Evolutionary conservation across 768 basidiomycete species (phyloP).

Genomic region (Dacryopinax primogenitus): DNA sequence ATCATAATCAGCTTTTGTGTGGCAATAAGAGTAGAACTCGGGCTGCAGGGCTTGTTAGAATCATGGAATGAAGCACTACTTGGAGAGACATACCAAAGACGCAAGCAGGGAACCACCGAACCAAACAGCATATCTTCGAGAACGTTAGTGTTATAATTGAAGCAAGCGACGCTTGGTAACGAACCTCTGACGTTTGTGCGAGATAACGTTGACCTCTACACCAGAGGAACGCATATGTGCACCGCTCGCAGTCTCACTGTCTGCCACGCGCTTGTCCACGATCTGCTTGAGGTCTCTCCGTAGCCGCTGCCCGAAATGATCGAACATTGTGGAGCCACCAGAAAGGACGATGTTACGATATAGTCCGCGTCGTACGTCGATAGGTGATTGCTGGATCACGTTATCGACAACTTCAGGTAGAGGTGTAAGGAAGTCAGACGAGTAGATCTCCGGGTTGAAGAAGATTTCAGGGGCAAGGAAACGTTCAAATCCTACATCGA

Average conservation of each 20-base stretch:
- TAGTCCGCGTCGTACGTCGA: slow-evolving; percentile 89
- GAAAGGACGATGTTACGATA: slow-evolving; percentile 97
- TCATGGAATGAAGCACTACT: background rate
- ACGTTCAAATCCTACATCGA: slow-evolving; percentile 96
- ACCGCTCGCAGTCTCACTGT: slow-evolving; percentile 60
- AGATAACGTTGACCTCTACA: slow-evolving; percentile 95
- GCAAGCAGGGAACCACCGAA: slow-evolving; percentile 92
- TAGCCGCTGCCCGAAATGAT: slow-evolving; percentile 91
- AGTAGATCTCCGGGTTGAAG: slow-evolving; percentile 98
- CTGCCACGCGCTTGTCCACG: slow-evolving; percentile 79
- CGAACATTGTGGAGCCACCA: slow-evolving; percentile 98
- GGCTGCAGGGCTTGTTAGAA: slow-evolving; percentile 39
- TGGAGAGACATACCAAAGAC: slow-evolving; percentile 51
- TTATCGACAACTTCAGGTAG: slow-evolving; percentile 91
- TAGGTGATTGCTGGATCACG: slow-evolving; percentile 90
- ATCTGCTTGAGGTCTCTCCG: slow-evolving; percentile 91
- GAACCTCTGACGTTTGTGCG: slow-evolving; percentile 91
- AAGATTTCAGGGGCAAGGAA: slow-evolving; percentile 99
- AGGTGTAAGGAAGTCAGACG: slow-evolving; percentile 93
- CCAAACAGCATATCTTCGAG: slow-evolving; percentile 79
- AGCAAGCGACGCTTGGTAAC: slow-evolving; percentile 17
- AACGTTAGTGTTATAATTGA: slow-evolving; percentile 3
- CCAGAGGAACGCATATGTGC: slow-evolving; percentile 78
- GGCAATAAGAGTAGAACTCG: slow-evolving; percentile 89
- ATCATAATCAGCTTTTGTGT: slow-evolving; percentile 89